Percentiles rank a stretch among this genome's conserved stretches.
Evolutionary conservation across 2,329 filamentous ascomycete genomes (phyloP).

Genomic region (Scedosporium minutisporum): DNA sequence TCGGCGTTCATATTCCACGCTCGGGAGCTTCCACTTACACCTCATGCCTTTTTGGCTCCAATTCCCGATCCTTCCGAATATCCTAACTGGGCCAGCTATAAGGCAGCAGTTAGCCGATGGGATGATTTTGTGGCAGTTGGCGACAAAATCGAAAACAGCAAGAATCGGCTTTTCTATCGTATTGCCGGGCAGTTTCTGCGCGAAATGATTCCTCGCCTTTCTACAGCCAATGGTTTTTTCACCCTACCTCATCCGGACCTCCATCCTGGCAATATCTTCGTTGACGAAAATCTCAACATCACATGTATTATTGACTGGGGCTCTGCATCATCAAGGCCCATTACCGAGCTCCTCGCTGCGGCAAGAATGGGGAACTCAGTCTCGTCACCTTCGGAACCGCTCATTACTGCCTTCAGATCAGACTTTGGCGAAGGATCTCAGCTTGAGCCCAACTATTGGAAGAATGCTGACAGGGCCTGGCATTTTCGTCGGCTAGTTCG

Average conservation of each 20-base stretch:
- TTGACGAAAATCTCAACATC: constrained; percentile 16
- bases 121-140: constrained; percentile 13
- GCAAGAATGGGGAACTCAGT: background rate
- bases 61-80: constrained; percentile 16
- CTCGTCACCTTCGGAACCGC: constrained; percentile 1
- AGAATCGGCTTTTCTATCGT: constrained; percentile 15
- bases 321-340: constrained; percentile 12
- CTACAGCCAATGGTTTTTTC: constrained; percentile 1
- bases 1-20: constrained; percentile 15
- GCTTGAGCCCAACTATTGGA: constrained; percentile 1
- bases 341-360: constrained; percentile 8
- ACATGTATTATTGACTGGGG: constrained; percentile 17
- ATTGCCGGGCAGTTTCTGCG: constrained; percentile 14
- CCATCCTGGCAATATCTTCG: constrained; percentile 16
- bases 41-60: constrained; percentile 19
- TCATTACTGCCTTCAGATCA: constrained; percentile 8
- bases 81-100: constrained; percentile 11
- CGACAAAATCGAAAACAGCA: constrained; percentile 15
- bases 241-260: constrained; percentile 16
- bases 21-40: constrained; percentile 16
- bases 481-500: constrained; percentile 10
- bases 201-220: constrained; percentile 17
- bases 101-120: constrained; percentile 9
- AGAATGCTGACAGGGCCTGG: constrained; percentile 11
- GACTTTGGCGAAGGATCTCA: constrained; percentile 6